A percentile compares a stretch with the other conserved stretches of the same genome.
These are phyloP conservation scores for Clathrospora elynae DNA, from an alignment of 2,329 filamentous ascomycete genomes.

Conservation along the genomic window DNA sequence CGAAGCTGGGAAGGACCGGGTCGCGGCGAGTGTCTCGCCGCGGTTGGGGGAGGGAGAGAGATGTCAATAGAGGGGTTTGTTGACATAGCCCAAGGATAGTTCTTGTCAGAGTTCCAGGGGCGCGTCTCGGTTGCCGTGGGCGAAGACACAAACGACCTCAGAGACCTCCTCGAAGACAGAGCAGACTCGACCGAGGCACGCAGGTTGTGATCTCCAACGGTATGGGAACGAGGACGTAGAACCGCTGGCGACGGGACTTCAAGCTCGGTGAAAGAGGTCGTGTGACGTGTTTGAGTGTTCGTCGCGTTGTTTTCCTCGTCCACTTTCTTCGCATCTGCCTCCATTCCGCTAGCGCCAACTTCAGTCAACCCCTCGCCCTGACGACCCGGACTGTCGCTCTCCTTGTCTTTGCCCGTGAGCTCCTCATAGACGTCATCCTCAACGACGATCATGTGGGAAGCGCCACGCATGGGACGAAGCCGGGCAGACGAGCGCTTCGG, in stretches of 20 bases:
- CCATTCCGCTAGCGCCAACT: slow-evolving; percentile 17
- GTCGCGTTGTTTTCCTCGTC: slow-evolving; percentile 12
- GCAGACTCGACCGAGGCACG: slow-evolving; percentile 26
- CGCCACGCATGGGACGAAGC: slow-evolving; percentile 42
- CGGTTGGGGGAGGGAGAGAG: slow-evolving; percentile 46
- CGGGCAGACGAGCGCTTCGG: slow-evolving; percentile 44
- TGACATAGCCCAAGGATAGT: slow-evolving; percentile 53
- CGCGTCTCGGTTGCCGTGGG: slow-evolving; percentile 45
- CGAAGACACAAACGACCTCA: slow-evolving; percentile 33
- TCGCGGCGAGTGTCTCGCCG: slow-evolving; percentile 33
- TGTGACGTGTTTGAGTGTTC: slow-evolving; percentile 20
- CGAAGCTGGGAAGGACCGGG: slow-evolving; percentile 40
- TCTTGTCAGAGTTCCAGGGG: slow-evolving; percentile 56
- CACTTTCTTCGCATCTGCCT: slow-evolving; percentile 12
- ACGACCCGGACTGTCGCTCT: slow-evolving; percentile 5
- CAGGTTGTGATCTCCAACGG: slow-evolving; percentile 23
- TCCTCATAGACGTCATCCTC: slow-evolving; percentile 44
- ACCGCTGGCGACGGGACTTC: slow-evolving; percentile 31
- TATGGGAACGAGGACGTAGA: slow-evolving; percentile 32
- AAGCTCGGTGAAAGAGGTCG: slow-evolving; percentile 29
- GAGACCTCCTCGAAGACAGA: slow-evolving; percentile 33
- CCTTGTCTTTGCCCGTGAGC: slow-evolving; percentile 32
- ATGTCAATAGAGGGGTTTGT: slow-evolving; percentile 48
- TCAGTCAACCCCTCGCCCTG: slow-evolving; percentile 12
- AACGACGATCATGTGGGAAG: slow-evolving; percentile 39